Evolutionary conservation across 345 rosid genomes (phyloP).

Genomic region (Triadica sebifera): DNA sequence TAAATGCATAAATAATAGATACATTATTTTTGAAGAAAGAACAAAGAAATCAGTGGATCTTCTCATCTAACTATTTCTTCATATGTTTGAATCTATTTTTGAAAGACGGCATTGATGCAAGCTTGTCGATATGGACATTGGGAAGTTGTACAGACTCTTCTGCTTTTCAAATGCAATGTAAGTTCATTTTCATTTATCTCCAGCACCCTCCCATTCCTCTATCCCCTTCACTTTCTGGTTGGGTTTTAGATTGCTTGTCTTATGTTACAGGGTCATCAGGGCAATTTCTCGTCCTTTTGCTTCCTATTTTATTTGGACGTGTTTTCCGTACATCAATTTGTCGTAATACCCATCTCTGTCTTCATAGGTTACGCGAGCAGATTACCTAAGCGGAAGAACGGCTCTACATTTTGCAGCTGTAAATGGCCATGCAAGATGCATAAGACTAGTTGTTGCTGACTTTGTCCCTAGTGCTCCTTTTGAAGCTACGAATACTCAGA

Average conservation of each 20-base stretch:
- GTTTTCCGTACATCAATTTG: not conserved
- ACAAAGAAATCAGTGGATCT: conserved; percentile 6
- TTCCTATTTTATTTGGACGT: not conserved
- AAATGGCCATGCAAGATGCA: conserved; percentile 89
- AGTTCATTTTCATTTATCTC: conserved; percentile 25
- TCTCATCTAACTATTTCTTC: conserved; percentile 3
- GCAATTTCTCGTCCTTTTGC: not conserved
- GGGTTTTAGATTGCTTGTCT: not conserved
- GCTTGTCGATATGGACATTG: conserved; percentile 98
- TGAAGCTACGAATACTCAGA: conserved; percentile 45
- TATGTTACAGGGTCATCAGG: not conserved
- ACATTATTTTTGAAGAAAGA: not conserved
- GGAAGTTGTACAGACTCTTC: conserved; percentile 97
- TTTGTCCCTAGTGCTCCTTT: conserved; percentile 81
- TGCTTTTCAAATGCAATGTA: conserved; percentile 91
- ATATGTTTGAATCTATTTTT: conserved; percentile 15
- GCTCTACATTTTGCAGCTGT: conserved; percentile 94
- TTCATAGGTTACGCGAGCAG: conserved; percentile 79
- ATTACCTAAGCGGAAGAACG: conserved; percentile 92
- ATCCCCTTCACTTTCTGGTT: too few relatives aligned
- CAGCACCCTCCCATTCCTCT: too few relatives aligned
- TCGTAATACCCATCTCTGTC: not conserved
- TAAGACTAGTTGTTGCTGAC: conserved; percentile 88
- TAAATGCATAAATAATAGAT: not conserved
- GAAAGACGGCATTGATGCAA: conserved; percentile 98